Evolutionary conservation across 1,139 yeast species (phyloP).

Genomic region (Suhomyces maxii): DNA sequence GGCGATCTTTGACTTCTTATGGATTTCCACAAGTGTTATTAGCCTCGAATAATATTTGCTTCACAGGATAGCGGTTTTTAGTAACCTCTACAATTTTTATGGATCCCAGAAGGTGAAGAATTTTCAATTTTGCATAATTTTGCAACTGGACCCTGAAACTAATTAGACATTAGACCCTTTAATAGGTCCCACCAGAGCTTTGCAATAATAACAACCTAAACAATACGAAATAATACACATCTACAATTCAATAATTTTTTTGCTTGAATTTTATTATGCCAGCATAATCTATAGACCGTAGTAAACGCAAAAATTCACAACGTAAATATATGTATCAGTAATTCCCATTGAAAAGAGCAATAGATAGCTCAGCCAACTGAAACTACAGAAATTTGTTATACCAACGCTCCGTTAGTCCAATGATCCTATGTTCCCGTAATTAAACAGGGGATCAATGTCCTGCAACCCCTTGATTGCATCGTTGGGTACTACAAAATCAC

Average conservation of each 20-base stretch:
- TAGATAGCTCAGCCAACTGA: background rate
- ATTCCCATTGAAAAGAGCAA: background rate
- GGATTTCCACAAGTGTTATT: no score
- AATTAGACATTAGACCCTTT: no score
- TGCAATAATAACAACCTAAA: no score
- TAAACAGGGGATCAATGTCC: conserved; percentile 40
- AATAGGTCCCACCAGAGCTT: no score
- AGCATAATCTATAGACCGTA: background rate
- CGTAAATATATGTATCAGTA: background rate
- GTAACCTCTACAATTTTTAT: no score
- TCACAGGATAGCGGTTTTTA: no score
- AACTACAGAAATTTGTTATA: conserved; percentile 25
- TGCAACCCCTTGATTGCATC: conserved; percentile 64
- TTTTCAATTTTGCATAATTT: no score
- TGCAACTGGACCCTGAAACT: no score
- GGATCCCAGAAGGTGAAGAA: no score
- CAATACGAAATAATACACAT: background rate
- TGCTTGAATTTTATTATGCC: background rate
- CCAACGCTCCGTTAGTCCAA: conserved; percentile 72
- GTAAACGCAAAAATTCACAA: background rate
- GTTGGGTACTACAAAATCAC: conserved; percentile 17
- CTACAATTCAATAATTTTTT: background rate
- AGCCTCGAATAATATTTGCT: no score
- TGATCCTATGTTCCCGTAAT: conserved; percentile 21
- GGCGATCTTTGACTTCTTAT: no score